Evolutionary conservation across 371 early-diverging fungal genomes (phyloP), one percentile per base, ranked within the genome.

Genomic region (Chytridiales sp.): DNA sequence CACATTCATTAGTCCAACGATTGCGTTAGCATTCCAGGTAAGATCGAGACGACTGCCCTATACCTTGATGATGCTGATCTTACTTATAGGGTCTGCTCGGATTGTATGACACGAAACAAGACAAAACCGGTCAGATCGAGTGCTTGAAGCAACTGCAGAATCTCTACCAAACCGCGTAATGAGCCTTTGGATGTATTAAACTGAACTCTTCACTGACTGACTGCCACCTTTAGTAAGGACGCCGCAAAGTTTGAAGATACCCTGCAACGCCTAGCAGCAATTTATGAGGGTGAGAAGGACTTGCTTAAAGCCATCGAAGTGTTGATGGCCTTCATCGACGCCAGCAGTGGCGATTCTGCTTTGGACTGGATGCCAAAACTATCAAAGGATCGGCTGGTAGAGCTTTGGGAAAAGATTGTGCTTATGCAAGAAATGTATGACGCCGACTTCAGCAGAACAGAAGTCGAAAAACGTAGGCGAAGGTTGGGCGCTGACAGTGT

Each of bases 21-120:
- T 77, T 26, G 65, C 80, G 21, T 77, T 93, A 13, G 93, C 90
- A 4, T 91, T 87, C 77, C 92, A 94, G 65, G 94, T 90, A 41
- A 39, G 57, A n/a, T n/a, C n/a, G n/a, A n/a, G n/a, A n/a, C n/a
- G 22, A 11, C 31, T 3, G 17, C 1, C 26, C 22, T 29, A 51
- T 44, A 27, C 21, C 4, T 31, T 19, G 8, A 27, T 26, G 64
- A 26, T 27, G 40, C 41, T 21, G 32, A 50, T 47, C 3, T 46
- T 50, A 44, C 39, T 6, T 31, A 26, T 41, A 80, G 81, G 83
- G 83, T 24, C 63, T 82, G 19, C 69, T 64, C 40, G 76, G 70
- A 27, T 81, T 89, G 58, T 85, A 84, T 56, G 85, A 87, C 47
- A 81, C 81, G 54, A 65, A 76, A 51, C 59, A 77, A 19, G 73